phyloP scores from a whole-genome alignment of 2,329 filamentous ascomycete species.

The Didymella sp. region DNA sequence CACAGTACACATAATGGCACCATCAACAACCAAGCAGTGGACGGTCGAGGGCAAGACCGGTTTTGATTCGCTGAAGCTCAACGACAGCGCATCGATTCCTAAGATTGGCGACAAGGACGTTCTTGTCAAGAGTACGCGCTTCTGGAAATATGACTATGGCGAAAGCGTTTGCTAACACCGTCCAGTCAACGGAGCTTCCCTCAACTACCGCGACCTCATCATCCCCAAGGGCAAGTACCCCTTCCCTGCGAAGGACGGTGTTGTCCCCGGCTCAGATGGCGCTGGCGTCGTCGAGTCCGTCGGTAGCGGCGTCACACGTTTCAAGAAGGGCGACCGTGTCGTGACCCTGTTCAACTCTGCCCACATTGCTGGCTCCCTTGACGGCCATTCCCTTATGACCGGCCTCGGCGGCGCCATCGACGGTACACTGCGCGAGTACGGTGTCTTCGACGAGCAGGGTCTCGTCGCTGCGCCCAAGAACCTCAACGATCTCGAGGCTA shows the following conservation, averaged over 20 bases:
- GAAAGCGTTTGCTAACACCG: conserved; percentile 8
- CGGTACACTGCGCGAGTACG: conserved; percentile 72
- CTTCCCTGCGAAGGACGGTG: conserved; percentile 50
- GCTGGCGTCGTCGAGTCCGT: conserved; percentile 61
- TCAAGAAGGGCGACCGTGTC: conserved; percentile 66
- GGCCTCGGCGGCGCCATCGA: conserved; percentile 73
- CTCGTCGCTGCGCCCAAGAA: conserved; percentile 69
- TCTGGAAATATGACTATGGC: too few relatives aligned
- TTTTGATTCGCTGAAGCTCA: conserved; percentile 67
- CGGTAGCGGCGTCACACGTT: conserved; percentile 63
- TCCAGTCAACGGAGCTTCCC: conserved; percentile 55
- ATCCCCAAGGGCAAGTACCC: conserved; percentile 58
- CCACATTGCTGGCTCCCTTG: conserved; percentile 60
- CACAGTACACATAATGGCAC: conserved; percentile 40
- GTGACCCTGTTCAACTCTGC: conserved; percentile 68
- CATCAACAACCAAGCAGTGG: conserved; percentile 64
- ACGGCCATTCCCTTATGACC: conserved; percentile 51
- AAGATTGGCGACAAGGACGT: conserved; percentile 73
- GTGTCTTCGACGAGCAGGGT: conserved; percentile 70
- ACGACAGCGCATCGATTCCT: conserved; percentile 61
- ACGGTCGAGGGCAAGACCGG: conserved; percentile 60
- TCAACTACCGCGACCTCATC: conserved; percentile 60
- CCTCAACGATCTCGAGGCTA: conserved; percentile 56
- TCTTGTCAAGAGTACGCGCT: conserved; percentile 65
- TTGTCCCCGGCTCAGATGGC: conserved; percentile 60